phyloP scores from a whole-genome alignment of 2,329 filamentous ascomycete species.

The Aspergillus neotritici region DNA sequence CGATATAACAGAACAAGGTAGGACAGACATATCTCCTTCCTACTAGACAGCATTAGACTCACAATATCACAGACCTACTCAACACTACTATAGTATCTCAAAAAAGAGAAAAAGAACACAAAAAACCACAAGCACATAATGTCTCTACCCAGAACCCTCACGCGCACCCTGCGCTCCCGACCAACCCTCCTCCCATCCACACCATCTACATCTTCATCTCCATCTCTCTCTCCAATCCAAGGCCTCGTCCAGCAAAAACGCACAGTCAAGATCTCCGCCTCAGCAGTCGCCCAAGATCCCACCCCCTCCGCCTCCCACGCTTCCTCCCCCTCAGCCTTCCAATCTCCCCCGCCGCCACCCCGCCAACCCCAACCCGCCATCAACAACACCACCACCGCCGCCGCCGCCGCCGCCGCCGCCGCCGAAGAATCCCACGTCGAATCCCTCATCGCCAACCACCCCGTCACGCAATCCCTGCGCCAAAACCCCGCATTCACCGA shows the following conservation, averaged over 20 bases:
- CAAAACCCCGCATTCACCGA: slow-evolving; percentile 60
- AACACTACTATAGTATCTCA: too few relatives aligned
- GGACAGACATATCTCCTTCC: too few relatives aligned
- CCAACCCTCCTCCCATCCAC: background rate
- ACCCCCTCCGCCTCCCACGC: slow-evolving; percentile 1
- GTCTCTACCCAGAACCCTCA: slow-evolving; percentile 4
- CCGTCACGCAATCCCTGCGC: slow-evolving; percentile 63
- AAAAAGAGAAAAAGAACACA: background rate
- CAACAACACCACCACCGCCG: slow-evolving; percentile 30
- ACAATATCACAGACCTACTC: too few relatives aligned
- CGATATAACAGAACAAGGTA: too few relatives aligned
- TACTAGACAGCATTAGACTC: too few relatives aligned
- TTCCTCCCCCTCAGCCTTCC: slow-evolving; percentile 1
- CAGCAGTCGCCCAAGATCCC: slow-evolving; percentile 7
- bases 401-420: slow-evolving; percentile 30
- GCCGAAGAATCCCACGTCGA: slow-evolving; percentile 13
- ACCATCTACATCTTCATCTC: too few relatives aligned
- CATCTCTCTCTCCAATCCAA: slow-evolving; percentile 2
- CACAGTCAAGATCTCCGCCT: slow-evolving; percentile 1
- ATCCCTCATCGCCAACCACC: slow-evolving; percentile 45
- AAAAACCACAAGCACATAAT: slow-evolving; percentile 1
- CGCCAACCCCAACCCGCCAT: slow-evolving; percentile 4
- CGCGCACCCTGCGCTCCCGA: slow-evolving; percentile 5
- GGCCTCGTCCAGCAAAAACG: slow-evolving; percentile 1
- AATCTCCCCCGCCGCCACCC: slow-evolving; percentile 2